phyloP scores from a whole-genome alignment of 225 moss, liverwort and hornwort species.

The Bryoerythrophyllum caledonicum region DNA sequence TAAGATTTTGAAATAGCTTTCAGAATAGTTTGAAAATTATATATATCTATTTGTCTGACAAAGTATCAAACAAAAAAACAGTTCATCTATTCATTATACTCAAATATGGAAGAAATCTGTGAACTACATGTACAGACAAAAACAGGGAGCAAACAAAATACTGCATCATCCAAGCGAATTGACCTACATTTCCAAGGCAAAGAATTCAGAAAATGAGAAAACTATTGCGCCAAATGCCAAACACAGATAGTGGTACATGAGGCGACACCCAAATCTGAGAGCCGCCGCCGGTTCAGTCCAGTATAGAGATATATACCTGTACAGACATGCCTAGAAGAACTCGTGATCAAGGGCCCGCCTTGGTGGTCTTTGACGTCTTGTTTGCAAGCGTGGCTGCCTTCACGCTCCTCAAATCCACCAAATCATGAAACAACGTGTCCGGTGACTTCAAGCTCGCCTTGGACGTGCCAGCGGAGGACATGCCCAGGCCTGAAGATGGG shows the following conservation, averaged over 20 bases:
- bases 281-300: not conserved
- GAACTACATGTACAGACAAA: slow-evolving; percentile 19
- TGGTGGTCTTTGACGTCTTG: slow-evolving; percentile 52
- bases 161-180: slow-evolving; percentile 13
- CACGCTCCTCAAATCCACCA: slow-evolving; percentile 87
- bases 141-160: slow-evolving; percentile 1
- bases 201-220: slow-evolving; percentile 17
- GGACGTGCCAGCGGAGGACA: slow-evolving; percentile 22
- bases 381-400: slow-evolving; percentile 67
- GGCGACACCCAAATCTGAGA: slow-evolving; percentile 18
- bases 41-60: too few relatives aligned
- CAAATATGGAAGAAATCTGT: slow-evolving; percentile 18
- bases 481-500: slow-evolving; percentile 37
- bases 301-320: slow-evolving; percentile 14
- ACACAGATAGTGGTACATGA: slow-evolving; percentile 32
- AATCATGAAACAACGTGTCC: slow-evolving; percentile 83
- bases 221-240: slow-evolving; percentile 6
- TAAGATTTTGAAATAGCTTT: too few relatives aligned
- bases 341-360: slow-evolving; percentile 41
- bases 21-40: too few relatives aligned
- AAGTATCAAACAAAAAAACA: not conserved
- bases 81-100: slow-evolving; percentile 27
- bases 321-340: slow-evolving; percentile 42
- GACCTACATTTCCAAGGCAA: slow-evolving; percentile 20
- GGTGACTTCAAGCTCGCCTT: slow-evolving; percentile 59